Conservation (phyloP, 2,329 filamentous ascomycete genomes). For the Aspergillus amoenus region DNA sequence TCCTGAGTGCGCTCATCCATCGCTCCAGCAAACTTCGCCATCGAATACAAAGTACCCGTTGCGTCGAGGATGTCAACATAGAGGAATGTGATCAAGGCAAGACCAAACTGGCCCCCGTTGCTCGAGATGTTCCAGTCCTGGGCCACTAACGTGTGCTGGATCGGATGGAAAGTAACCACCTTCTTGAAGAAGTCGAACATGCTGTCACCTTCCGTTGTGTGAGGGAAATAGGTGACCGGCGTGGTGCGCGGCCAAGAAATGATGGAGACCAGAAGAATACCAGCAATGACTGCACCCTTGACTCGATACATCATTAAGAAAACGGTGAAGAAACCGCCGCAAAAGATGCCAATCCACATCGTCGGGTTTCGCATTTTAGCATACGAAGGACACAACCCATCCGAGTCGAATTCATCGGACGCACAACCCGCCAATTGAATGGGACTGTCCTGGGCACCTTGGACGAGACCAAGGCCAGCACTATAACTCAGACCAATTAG, state of each 20-base stretch:
- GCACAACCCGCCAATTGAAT: slow-evolving; percentile 74
- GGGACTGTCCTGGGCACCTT: slow-evolving; percentile 67
- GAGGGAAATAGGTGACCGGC: slow-evolving; percentile 76
- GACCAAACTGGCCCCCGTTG: slow-evolving; percentile 73
- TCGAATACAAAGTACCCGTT: slow-evolving; percentile 83
- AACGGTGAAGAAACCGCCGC: slow-evolving; percentile 75
- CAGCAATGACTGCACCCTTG: slow-evolving; percentile 81
- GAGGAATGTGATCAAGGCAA: slow-evolving; percentile 83
- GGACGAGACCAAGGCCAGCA: slow-evolving; percentile 77
- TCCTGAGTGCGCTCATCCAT: slow-evolving; percentile 82
- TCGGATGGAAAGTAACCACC: slow-evolving; percentile 80
- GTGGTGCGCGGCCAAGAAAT: slow-evolving; percentile 84
- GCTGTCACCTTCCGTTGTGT: slow-evolving; percentile 66
- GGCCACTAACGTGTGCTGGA: slow-evolving; percentile 65
- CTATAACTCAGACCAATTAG: slow-evolving; percentile 69
- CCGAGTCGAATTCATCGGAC: slow-evolving; percentile 42
- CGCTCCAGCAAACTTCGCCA: slow-evolving; percentile 79
- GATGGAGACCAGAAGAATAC: slow-evolving; percentile 79
- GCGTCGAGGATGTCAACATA: slow-evolving; percentile 89
- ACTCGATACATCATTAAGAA: slow-evolving; percentile 81
- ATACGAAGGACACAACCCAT: slow-evolving; percentile 60
- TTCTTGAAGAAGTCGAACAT: slow-evolving; percentile 84
- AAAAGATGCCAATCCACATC: slow-evolving; percentile 88
- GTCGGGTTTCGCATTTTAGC: slow-evolving; percentile 79
- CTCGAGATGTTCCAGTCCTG: slow-evolving; percentile 71